Base-by-base conservation (phyloP, 805 yeast genomes). In the Kuraishia molischiana region DNA sequence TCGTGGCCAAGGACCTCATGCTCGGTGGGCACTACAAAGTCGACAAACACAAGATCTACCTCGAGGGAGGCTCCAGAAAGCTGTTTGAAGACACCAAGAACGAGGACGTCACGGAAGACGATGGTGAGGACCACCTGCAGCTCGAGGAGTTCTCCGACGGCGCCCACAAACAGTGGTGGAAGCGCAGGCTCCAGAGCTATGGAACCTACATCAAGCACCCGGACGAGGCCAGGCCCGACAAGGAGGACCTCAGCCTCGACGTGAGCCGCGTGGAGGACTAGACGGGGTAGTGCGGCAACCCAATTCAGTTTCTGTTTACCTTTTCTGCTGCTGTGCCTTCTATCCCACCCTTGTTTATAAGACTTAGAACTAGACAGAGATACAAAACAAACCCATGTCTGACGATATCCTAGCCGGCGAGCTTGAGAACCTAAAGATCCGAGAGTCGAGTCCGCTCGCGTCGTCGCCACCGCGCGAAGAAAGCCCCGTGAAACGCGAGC, bases 1-100 rank as follows among this genome's bases (percentile, higher is more conserved):
- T 85, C 4, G 77, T 81, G 0, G 66, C 78, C 33, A 85, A 85
- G 49, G 92, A 85, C 47, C 66, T 85, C 40, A 66, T 69, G 14
- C 51, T 58, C 3, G 83, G 82, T 0, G 66, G 74, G 4, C 50
- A 51, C 4, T 76, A 72, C 47, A 51, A 52, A 18, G 24, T 69
- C 4, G 32, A 40, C 35, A 56, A 52, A 37, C 48, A 46, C n/a
- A 15, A 20, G 19, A 40, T 32, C 38, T 41, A 26, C 9, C 32
- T 45, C 18, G 39, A 46, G n/a, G 50, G 50, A 4, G 51, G 48
- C 4, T 38, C 48, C 2, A 44, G 41, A 30, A 46, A 44, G 18
- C 17, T 41, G 13, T 41, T 33, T 9, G 51, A 44, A 5, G 48
- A 38, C 4, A 46, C 46, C 5, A 52, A 45, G 10, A 46, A 41